These are phyloP conservation scores for Hondaea fermentalgiana DNA, from an alignment of 108 stramenopile genomes.

Conservation along the genomic window DNA sequence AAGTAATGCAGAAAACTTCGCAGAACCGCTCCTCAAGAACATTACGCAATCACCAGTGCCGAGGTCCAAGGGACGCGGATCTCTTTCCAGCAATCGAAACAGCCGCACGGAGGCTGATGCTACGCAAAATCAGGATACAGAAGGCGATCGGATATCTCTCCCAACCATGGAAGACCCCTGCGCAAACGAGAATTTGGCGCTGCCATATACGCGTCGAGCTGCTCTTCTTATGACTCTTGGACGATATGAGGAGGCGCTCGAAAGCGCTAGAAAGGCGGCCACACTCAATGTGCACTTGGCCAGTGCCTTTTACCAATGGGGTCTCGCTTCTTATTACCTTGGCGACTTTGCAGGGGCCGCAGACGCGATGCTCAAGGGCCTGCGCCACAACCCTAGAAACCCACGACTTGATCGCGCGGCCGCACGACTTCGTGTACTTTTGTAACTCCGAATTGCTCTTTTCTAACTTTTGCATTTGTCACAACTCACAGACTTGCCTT, in stretches of 20 bases:
- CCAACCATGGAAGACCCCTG: not conserved
- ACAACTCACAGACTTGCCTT: no score
- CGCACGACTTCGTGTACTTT: not conserved
- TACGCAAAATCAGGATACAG: no score
- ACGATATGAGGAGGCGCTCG: not conserved
- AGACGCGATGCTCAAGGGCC: not conserved
- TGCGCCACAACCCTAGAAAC: not conserved
- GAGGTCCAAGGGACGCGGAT: no score
- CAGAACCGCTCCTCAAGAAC: not conserved
- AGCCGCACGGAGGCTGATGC: no score
- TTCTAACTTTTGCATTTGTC: not conserved
- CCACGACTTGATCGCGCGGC: not conserved
- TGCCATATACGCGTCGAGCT: not conserved
- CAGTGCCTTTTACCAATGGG: not conserved
- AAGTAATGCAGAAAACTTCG: not conserved
- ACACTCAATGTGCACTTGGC: not conserved
- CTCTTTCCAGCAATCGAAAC: no score
- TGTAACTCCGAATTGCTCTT: not conserved
- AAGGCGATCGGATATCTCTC: not conserved
- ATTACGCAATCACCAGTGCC: no score
- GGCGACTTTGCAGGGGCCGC: not conserved
- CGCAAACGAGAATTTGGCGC: not conserved
- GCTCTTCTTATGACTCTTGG: not conserved
- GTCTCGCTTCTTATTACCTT: not conserved
- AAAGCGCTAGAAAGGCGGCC: not conserved